These are phyloP conservation scores for Lichenothelia convexa DNA, from an alignment of 495 filamentous ascomycete genomes.

Conservation along the genomic window DNA sequence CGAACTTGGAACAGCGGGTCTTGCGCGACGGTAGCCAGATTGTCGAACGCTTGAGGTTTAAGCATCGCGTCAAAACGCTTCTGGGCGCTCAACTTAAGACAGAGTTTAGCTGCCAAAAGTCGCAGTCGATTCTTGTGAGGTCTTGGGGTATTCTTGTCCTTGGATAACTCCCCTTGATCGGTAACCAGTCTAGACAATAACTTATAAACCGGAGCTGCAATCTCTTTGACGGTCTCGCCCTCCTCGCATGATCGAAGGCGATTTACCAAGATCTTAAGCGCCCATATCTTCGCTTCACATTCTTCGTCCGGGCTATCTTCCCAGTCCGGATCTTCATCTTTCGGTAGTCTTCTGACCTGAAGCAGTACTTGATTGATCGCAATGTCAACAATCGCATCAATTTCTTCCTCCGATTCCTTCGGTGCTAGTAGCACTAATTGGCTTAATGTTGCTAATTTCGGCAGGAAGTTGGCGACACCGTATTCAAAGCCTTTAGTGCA, in stretches of 20 bases:
- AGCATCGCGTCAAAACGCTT: constrained; percentile 63
- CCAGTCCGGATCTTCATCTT: constrained; percentile 36
- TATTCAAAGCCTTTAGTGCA: constrained; percentile 61
- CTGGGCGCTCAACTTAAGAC: constrained; percentile 66
- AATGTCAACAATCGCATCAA: constrained; percentile 61
- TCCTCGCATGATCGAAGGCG: constrained; percentile 50
- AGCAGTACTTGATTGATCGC: constrained; percentile 58
- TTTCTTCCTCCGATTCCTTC: constrained; percentile 47
- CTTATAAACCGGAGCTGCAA: constrained; percentile 51
- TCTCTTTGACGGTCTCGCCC: constrained; percentile 35
- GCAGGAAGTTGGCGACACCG: constrained; percentile 57
- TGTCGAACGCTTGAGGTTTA: constrained; percentile 53
- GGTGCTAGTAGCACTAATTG: constrained; percentile 69
- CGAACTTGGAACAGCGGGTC: constrained; percentile 58
- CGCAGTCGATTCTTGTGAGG: constrained; percentile 59
- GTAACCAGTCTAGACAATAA: constrained; percentile 57
- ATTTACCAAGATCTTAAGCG: constrained; percentile 80
- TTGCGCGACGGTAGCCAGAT: constrained; percentile 59
- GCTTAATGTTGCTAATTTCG: constrained; percentile 63
- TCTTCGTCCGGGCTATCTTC: constrained; percentile 60
- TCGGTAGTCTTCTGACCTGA: constrained; percentile 38
- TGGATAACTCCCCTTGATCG: constrained; percentile 60
- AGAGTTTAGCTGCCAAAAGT: constrained; percentile 59
- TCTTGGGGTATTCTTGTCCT: constrained; percentile 48
- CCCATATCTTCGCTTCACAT: constrained; percentile 65